phyloP scores from a whole-genome alignment of 208 protist genomes.

The Leishmania turanica region DNA sequence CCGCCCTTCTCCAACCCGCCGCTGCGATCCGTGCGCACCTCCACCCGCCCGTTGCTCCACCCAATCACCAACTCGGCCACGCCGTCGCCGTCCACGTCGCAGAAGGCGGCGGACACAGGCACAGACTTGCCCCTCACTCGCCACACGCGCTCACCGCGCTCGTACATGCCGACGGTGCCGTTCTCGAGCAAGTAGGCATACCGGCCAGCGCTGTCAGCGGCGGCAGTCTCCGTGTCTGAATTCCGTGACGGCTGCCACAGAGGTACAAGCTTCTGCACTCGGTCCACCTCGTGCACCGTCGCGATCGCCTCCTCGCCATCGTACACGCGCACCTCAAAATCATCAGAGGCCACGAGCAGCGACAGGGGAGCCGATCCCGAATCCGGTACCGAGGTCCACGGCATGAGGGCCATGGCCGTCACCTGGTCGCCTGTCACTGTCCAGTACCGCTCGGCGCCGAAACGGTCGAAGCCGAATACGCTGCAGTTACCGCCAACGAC shows the following conservation, averaged over 20 bases:
- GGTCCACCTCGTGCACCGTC: slow-evolving; percentile 84
- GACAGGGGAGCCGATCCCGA: slow-evolving; percentile 19
- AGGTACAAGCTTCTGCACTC: slow-evolving; percentile 66
- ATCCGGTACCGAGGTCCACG: slow-evolving; percentile 35
- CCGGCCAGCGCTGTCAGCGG: slow-evolving; percentile 20
- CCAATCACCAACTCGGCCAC: slow-evolving; percentile 92
- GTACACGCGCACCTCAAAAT: slow-evolving; percentile 94
- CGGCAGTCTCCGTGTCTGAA: not conserved
- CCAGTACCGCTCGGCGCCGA: slow-evolving; percentile 92
- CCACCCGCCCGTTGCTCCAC: slow-evolving; percentile 85
- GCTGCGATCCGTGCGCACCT: slow-evolving; percentile 72
- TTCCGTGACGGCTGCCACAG: slow-evolving; percentile 7
- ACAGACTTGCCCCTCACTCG: slow-evolving; percentile 82
- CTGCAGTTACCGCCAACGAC: slow-evolving; percentile 95
- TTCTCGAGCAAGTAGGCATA: slow-evolving; percentile 94
- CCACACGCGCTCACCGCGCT: slow-evolving; percentile 79
- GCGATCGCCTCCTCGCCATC: slow-evolving; percentile 84
- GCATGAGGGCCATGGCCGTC: slow-evolving; percentile 78
- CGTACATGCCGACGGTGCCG: slow-evolving; percentile 94
- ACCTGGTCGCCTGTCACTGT: slow-evolving; percentile 96
- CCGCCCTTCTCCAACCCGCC: slow-evolving; percentile 55
- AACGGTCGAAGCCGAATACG: slow-evolving; percentile 92
- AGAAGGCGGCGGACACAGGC: slow-evolving; percentile 84
- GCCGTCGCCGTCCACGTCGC: slow-evolving; percentile 94
- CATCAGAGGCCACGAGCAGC: slow-evolving; percentile 93